Percentiles rank a stretch among this genome's conserved stretches.
These are phyloP conservation scores for Dactylis glomerata DNA, from an alignment of 176 grass and related monocot genomes.

Conservation along the genomic window DNA sequence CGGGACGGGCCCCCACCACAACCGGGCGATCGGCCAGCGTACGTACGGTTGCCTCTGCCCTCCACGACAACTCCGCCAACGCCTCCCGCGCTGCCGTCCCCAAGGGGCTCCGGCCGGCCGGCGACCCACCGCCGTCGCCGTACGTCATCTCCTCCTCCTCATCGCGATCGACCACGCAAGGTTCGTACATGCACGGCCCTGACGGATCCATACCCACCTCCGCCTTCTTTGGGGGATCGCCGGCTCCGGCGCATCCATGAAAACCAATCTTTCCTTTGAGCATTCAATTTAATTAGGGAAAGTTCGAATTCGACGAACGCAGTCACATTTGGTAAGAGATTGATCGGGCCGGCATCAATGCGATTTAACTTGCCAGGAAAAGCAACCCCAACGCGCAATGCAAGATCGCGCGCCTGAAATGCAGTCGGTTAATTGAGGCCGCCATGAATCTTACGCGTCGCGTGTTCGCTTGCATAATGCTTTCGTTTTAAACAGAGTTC, in stretches of 20 bases:
- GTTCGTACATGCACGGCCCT: not conserved
- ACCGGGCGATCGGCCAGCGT: not conserved
- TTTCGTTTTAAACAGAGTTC: too few species aligned
- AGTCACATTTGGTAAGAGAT: not conserved
- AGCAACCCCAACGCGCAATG: not conserved
- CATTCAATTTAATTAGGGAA: not conserved
- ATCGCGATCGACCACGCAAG: not conserved
- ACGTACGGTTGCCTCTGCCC: slow-evolving; percentile 9
- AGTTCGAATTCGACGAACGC: not conserved
- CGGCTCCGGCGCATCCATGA: not conserved
- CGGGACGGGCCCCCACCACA: not conserved
- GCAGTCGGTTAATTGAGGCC: not conserved
- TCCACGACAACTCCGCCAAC: not conserved
- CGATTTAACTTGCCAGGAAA: not conserved
- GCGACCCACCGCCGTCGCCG: slow-evolving; percentile 2
- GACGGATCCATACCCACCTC: not conserved
- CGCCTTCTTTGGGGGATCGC: not conserved
- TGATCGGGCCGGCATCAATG: not conserved
- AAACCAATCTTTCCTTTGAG: not conserved
- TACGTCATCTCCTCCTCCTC: not conserved
- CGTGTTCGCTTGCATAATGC: too few species aligned
- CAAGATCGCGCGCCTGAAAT: not conserved
- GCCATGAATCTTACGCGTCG: not conserved
- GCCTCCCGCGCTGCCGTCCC: slow-evolving; percentile 14
- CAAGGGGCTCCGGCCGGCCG: slow-evolving; percentile 6